A percentile compares a stretch with the other conserved stretches of the same genome.
Evolutionary conservation across 2,329 filamentous ascomycete species (phyloP).

Genomic region (Mycogone perniciosa): DNA sequence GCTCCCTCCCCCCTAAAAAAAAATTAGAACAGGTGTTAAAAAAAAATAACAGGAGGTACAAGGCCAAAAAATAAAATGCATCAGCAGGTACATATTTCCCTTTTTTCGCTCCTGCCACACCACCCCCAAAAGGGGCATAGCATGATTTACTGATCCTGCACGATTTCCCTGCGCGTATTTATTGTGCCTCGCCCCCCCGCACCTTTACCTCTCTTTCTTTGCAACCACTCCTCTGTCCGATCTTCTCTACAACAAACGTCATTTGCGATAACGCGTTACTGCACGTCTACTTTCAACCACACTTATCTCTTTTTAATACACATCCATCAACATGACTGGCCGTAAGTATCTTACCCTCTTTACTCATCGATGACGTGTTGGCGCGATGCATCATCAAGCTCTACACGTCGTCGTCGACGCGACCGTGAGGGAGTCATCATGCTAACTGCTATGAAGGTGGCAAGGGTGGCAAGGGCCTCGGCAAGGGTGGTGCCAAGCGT

Average conservation of each 20-base stretch:
- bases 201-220: slow-evolving; percentile 20
- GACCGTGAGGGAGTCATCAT: slow-evolving; percentile 8
- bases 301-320: slow-evolving; percentile 19
- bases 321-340: slow-evolving; percentile 60
- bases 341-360: slow-evolving; percentile 46
- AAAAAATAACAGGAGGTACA: slow-evolving; percentile 6
- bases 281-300: not conserved
- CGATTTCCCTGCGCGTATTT: slow-evolving; percentile 35
- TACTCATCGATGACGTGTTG: slow-evolving; percentile 3
- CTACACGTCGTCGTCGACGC: not conserved
- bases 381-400: not conserved
- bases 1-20: not conserved
- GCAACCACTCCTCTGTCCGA: slow-evolving; percentile 11
- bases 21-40: not conserved
- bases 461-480: slow-evolving; percentile 95
- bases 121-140: slow-evolving; percentile 14
- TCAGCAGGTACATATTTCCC: slow-evolving; percentile 7
- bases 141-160: slow-evolving; percentile 17
- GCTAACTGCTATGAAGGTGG: slow-evolving; percentile 60
- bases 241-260: slow-evolving; percentile 15
- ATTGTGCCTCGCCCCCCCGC: slow-evolving; percentile 25
- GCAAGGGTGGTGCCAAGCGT: slow-evolving; percentile 97
- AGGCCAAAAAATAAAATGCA: slow-evolving; percentile 2
- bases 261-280: slow-evolving; percentile 20
- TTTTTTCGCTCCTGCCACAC: slow-evolving; percentile 7